Evolutionary conservation across 2,329 filamentous ascomycete species (phyloP), one percentile per base, ranked within the genome.

Genomic region (Magnaporthiopsis rhizophila): DNA sequence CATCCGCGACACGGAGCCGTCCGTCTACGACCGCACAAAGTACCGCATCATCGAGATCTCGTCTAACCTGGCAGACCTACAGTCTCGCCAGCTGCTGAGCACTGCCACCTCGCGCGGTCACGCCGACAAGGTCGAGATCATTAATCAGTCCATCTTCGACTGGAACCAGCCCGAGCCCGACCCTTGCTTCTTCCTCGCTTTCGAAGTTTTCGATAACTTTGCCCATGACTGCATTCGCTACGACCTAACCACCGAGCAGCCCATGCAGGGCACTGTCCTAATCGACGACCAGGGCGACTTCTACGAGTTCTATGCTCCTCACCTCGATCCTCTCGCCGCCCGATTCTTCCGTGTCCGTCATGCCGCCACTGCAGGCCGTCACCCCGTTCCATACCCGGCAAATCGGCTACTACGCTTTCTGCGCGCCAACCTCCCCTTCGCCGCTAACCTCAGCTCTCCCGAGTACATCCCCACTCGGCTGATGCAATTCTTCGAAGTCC

Each of bases 201-300:
- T 99, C 77, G 95, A 99, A 77, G 95, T 99, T 69, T 97, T 97
- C 72, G 95, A 99, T 80, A 99, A 99, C 78, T 98, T 99, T 74
- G 88, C 92, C 50, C 96, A 99, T 79, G 95, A 99, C 78, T 85
- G 89, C 65, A 87, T 99, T 67, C 93, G 96, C 68, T 99, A 98
- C 79, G 89, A 98, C 76, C 82, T 89, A 13, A 77, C 82, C 66
- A 96, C 92, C 13, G 90, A 92, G 74, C 81, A 89, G 69, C 90
- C 94, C 0, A 83, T 97, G 64, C 96, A 99, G 78, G 92, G 92
- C 62, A 88, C 88, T 67, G 93, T 98, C 18, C 82, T 99, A 56
- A 89, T 99, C 72, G 92, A 97, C 74, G 82, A 80, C 11, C 81
- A 88, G 58, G 94, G 94, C 72, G 93, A 98, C 72, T 95, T 99